Evolutionary conservation across 805 yeast genomes (phyloP), one percentile per base, ranked within the genome.

Genomic region (Torulaspora franciscae): DNA sequence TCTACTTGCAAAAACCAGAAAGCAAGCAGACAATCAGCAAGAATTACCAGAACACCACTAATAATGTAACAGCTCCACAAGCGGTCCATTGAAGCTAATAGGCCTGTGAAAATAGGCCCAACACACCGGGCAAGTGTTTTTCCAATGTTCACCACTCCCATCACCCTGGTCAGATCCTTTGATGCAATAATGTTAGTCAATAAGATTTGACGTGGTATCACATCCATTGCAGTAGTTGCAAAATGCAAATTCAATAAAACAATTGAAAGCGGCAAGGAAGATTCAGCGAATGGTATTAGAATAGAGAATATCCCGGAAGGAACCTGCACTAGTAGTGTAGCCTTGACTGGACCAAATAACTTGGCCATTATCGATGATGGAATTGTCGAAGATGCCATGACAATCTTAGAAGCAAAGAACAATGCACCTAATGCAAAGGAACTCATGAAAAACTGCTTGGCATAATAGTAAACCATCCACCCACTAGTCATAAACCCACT

Each of bases 401-500:
- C 67, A 10, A 81, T 51, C 52, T 80, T 83, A 1, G 86, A 77
- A 28, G 69, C 51, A 54, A 85, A 85, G 61, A 86, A 86, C 24
- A 88, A 66, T 1, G 74, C 51, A 4, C 96, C 96, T 37, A 88
- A 65, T 0, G 72, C 63, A 0, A 81, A 66, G 3, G 89, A 79
- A 1, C 80, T 62, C 24, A 79, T 65, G 1, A 62, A 52, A 54
- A 82, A 88, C 10, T 69, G 63, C 28, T 72, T 74, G 45, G 79
- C 76, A 69, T 86, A 82, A 65, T 85, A 89, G 61, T 83, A 89
- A 32, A 88, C 87, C 34, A 84, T 73, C 96, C 96, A 90, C 1
- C 95, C 83, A 36, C 81, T 72, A 2, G 95, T 81, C 88, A 88
- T 84, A 64, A 89, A 84, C 1, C 96, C 96, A 51, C 79, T 80